Conservation (phyloP, 2,329 filamentous ascomycete genomes). For the Raffaelea albimanens region DNA sequence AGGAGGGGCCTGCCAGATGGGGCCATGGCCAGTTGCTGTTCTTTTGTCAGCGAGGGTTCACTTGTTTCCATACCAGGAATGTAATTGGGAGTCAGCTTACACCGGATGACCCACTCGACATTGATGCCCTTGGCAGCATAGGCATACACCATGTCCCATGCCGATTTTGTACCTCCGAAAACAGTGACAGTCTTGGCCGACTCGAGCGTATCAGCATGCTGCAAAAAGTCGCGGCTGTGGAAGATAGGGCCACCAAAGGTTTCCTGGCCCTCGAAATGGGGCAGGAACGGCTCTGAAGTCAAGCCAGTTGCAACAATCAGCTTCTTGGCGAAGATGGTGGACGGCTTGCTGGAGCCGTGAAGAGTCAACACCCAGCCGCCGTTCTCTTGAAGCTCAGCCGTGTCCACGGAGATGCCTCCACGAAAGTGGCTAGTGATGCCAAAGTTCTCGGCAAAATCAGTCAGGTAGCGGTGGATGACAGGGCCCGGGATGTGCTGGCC, state of each 20-base stretch:
- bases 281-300: conserved; percentile 39
- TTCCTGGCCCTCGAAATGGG: conserved; percentile 35
- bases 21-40: conserved; percentile 40
- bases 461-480: conserved; percentile 38
- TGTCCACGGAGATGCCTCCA: conserved; percentile 27
- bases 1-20: conserved; percentile 47
- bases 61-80: background rate
- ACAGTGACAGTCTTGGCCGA: conserved; percentile 39
- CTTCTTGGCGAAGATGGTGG: conserved; percentile 28
- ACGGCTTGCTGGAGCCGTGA: conserved; percentile 10
- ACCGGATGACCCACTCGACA: conserved; percentile 52
- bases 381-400: conserved; percentile 30
- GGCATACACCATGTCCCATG: conserved; percentile 55
- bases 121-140: conserved; percentile 45
- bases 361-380: conserved; percentile 34
- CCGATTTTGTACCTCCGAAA: conserved; percentile 55
- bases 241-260: conserved; percentile 37
- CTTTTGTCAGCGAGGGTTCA: background rate
- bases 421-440: conserved; percentile 30
- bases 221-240: conserved; percentile 36
- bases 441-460: conserved; percentile 32
- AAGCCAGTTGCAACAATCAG: conserved; percentile 47
- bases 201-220: conserved; percentile 29
- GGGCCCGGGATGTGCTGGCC: conserved; percentile 38
- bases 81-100: conserved; percentile 16